phyloP scores from a whole-genome alignment of 1,284 basidiomycete species.

The Cryptococcus depauperatus region DNA sequence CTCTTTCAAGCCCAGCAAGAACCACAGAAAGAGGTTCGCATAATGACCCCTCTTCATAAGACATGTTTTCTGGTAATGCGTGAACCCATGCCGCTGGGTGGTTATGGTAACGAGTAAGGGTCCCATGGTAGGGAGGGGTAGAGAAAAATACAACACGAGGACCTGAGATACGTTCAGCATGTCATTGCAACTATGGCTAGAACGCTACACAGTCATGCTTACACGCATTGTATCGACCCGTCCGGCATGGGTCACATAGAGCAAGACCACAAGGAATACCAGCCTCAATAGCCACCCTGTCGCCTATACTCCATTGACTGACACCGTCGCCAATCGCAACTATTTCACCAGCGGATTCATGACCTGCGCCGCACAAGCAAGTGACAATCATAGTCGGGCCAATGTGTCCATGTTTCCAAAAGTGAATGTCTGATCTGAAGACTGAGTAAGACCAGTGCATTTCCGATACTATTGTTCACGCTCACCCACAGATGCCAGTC shows the following conservation, averaged over 20 bases:
- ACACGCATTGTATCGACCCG: slow-evolving; percentile 51
- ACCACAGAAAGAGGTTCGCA: slow-evolving; percentile 51
- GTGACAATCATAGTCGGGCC: slow-evolving; percentile 43
- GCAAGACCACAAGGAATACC: slow-evolving; percentile 50
- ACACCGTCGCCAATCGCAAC: slow-evolving; percentile 47
- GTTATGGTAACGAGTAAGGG: slow-evolving; percentile 48
- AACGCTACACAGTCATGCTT: slow-evolving; percentile 9
- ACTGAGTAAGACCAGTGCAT: neutral
- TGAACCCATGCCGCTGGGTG: slow-evolving; percentile 53
- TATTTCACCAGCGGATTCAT: slow-evolving; percentile 48
- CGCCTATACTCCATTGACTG: slow-evolving; percentile 39
- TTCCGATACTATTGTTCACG: neutral
- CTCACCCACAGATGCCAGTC: slow-evolving; percentile 48
- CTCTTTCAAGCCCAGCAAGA: slow-evolving; percentile 50
- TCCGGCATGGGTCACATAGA: slow-evolving; percentile 48
- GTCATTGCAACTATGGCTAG: neutral
- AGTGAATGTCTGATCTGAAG: slow-evolving; percentile 48
- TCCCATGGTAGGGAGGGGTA: slow-evolving; percentile 49
- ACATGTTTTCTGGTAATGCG: slow-evolving; percentile 48
- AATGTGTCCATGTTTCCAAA: slow-evolving; percentile 50
- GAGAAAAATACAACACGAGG: slow-evolving; percentile 48
- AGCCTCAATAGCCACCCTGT: slow-evolving; percentile 50
- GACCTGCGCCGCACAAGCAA: slow-evolving; percentile 45
- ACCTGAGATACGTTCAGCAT: slow-evolving; percentile 21
- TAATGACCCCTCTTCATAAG: slow-evolving; percentile 50